These are phyloP conservation scores for Speleostelium caveatum DNA, from an alignment of 78 protist genomes.

Conservation along the genomic window DNA sequence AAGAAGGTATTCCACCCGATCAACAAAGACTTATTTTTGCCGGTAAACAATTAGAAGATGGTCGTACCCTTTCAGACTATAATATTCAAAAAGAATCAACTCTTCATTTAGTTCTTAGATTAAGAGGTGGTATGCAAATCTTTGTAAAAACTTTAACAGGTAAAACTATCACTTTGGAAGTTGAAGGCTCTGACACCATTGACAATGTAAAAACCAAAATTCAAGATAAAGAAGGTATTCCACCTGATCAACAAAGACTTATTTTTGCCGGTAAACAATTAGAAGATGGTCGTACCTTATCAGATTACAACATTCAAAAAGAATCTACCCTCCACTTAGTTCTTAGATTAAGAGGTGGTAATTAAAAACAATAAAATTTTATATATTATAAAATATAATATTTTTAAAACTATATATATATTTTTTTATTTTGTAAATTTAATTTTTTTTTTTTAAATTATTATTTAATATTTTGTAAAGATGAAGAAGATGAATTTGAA, in stretches of 20 bases:
- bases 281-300: slow-evolving; percentile 99
- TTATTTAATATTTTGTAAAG: too few relatives aligned
- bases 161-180: slow-evolving; percentile 99
- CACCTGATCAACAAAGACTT: slow-evolving; percentile 99
- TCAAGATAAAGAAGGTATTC: slow-evolving; percentile 99
- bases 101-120: slow-evolving; percentile 94
- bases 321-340: too few relatives aligned
- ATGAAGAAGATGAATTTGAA: too few relatives aligned
- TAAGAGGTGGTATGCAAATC: slow-evolving; percentile 93
- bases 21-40: slow-evolving; percentile 99
- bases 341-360: too few relatives aligned
- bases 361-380: too few relatives aligned
- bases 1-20: slow-evolving; percentile 99
- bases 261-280: slow-evolving; percentile 99
- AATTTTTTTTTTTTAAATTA: too few relatives aligned
- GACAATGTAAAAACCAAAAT: slow-evolving; percentile 99
- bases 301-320: too few relatives aligned
- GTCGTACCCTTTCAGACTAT: slow-evolving; percentile 98
- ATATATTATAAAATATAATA: too few relatives aligned
- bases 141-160: slow-evolving; percentile 99
- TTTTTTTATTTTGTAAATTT: too few relatives aligned
- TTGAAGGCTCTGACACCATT: slow-evolving; percentile 96
- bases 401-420: too few relatives aligned
- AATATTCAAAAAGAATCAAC: slow-evolving; percentile 99
- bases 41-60: slow-evolving; percentile 99